Percentiles rank a stretch among this genome's conserved stretches.
Conservation (phyloP, 192 early-diverging fungal genomes). For the Geranomyces michiganensis region DNA sequence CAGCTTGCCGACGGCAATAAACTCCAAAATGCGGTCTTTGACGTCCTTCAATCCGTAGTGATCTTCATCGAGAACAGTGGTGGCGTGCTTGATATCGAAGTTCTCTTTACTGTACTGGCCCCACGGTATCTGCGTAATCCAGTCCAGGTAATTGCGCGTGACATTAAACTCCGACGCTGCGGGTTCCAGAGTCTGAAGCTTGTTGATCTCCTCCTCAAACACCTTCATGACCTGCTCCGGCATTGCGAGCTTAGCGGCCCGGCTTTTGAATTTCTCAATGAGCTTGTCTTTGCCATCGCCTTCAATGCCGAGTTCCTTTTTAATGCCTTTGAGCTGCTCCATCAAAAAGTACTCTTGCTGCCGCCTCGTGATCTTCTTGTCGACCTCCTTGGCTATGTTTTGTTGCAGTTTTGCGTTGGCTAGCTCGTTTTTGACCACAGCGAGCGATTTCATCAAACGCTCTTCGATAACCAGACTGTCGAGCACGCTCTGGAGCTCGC, state of each 20-base stretch:
- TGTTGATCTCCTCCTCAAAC: constrained; percentile 96
- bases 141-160: constrained; percentile 98
- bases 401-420: constrained; percentile 96
- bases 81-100: constrained; percentile 87
- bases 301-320: constrained; percentile 97
- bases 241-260: constrained; percentile 83
- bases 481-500: constrained; percentile 89
- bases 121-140: constrained; percentile 98
- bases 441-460: constrained; percentile 86
- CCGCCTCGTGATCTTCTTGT: constrained; percentile 94
- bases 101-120: constrained; percentile 89
- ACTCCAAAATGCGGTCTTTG: constrained; percentile 98
- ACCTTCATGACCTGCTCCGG: constrained; percentile 90
- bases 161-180: constrained; percentile 98
- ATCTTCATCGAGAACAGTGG: constrained; percentile 92
- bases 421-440: constrained; percentile 96
- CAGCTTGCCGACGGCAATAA: constrained; percentile 97
- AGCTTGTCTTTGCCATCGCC: constrained; percentile 98
- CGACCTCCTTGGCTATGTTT: constrained; percentile 97
- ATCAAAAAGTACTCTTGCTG: constrained; percentile 99
- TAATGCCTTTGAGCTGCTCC: constrained; percentile 99
- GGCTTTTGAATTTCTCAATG: constrained; percentile 90
- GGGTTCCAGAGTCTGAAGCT: constrained; percentile 90
- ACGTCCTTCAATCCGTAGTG: constrained; percentile 99
- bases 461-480: constrained; percentile 89